Evolutionary conservation across 1,284 basidiomycete species (phyloP), one percentile per base, ranked within the genome.

Genomic region (Ustilago crameri): DNA sequence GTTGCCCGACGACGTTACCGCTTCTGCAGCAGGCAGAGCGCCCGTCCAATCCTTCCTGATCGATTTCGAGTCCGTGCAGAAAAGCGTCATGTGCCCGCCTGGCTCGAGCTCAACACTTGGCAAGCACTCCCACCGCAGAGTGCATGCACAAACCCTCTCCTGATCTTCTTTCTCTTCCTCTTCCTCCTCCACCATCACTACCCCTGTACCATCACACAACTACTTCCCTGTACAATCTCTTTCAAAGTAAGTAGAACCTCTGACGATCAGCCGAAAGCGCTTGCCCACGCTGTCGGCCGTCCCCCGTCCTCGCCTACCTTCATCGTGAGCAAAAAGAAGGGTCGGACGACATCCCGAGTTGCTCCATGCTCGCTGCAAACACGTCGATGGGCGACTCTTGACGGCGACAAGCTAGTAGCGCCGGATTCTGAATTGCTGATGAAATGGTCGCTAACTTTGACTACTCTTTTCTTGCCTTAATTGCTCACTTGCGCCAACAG

Each of bases 31-130:
- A n/a, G n/a, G n/a, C n/a, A n/a, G n/a, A n/a, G n/a, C n/a, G n/a
- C n/a, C n/a, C n/a, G 42, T 59, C 48, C 63, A 35, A 55, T 59
- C 59, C 42, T 46, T 42, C 43, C 40, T 55, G 52, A 66, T 66
- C 57, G 57, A 66, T 66, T 56, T 52, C 47, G 38, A 32, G 62
- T 40, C 62, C 55, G 56, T 59, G 62, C 54, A 44, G 51, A 37
- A 42, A n/a, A 30, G 17, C 54, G 45, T 55, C 61, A 57, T 59
- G 51, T 65, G 51, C 59, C 46, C 30, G 30, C 30, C 30, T 30
- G 30, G 30, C 30, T 30, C 30, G 30, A 30, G 30, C 30, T 30
- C 30, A 30, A 30, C 30, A 30, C 30, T 30, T 30, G 30, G 35
- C 35, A 37, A 14, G n/a, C n/a, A 9, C 35, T 14, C 14, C 9